Evolutionary conservation across 495 filamentous ascomycete species (phyloP), one percentile per base, ranked within the genome.

Genomic region (Hypoxylon crocopeplum): DNA sequence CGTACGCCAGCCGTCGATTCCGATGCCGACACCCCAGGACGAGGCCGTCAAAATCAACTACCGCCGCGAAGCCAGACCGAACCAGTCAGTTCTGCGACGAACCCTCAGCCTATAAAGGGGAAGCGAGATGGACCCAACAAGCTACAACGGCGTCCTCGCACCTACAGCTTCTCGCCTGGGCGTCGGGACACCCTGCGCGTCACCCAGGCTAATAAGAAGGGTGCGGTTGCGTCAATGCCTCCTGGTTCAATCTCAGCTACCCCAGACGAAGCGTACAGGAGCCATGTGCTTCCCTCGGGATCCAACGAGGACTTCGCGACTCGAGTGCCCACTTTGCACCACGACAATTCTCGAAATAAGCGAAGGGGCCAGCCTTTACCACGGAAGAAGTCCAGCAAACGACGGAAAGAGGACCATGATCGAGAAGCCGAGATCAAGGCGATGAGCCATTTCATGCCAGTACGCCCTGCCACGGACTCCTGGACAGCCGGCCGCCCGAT

Each of bases 381-480:
- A 30, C 82, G 86, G 24, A 84, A 87, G 40, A 89, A 84, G 62
- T 86, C 90, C 12, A 94, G 88, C 77, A 96, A 92, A 74, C 82
- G 88, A 49, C 87, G 88, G 47, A 84, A 85, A 27, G 74, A 88
- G 30, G 88, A 95, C 50, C 83, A 84, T 67, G 79, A 84, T 47
- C 82, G 92, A 13, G 92, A 95, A 69, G 89, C 88, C 48, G 91
- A 97, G 73, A 91, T 97, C 61, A 86, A 86, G 54, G 81, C 89
- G n/a, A 88, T 97, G 86, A 88, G 87, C 34, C 85, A 84, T 22
- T 82, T 91, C 17, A 68, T 85, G 38, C 86, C 88, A 32, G 79
- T 80, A 20, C 85, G 87, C 33, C 76, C 83, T 2, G 78, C 80
- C 8, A 76, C 82, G 8, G 79, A 83, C 15, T 67, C 73, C 5